Evolutionary conservation across 2,329 filamentous ascomycete species (phyloP).

Genomic region (Colletotrichum sp.): DNA sequence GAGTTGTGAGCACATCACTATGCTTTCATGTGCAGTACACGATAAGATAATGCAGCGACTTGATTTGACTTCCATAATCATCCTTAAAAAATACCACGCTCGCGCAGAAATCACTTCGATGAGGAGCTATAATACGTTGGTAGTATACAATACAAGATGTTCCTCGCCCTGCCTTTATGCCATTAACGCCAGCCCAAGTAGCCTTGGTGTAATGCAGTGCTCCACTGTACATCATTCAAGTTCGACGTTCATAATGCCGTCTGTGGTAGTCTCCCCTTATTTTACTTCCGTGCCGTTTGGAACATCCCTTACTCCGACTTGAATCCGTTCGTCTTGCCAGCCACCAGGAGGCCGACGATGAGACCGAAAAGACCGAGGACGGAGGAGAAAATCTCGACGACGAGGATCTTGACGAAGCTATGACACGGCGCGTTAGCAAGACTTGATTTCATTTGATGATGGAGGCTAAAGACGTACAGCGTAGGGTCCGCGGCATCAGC

Average conservation of each 20-base stretch:
- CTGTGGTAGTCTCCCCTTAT: neutral
- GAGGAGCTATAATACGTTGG: constrained; percentile 19
- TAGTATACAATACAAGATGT: constrained; percentile 24
- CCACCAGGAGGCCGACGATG: constrained; percentile 90
- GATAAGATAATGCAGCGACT: neutral
- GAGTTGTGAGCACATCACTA: neutral
- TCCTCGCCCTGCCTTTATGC: constrained; percentile 23
- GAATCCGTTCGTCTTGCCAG: constrained; percentile 83
- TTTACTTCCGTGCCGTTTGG: neutral
- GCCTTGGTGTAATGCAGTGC: constrained; percentile 25
- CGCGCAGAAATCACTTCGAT: constrained; percentile 14
- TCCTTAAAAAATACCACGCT: neutral
- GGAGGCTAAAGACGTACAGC: constrained; percentile 63
- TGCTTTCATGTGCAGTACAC: neutral
- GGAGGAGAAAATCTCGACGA: constrained; percentile 99
- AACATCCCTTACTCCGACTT: constrained; percentile 35
- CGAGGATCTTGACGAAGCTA: constrained; percentile 97
- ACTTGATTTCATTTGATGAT: constrained; percentile 23
- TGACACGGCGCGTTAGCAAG: neutral
- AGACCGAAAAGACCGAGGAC: constrained; percentile 95
- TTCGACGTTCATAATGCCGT: neutral
- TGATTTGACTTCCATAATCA: neutral
- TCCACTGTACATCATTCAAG: constrained; percentile 17
- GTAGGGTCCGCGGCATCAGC: constrained; percentile 93
- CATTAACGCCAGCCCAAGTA: constrained; percentile 24